Evolutionary conservation across 441 rosid species (phyloP).

Genomic region (Theobroma grandiflorum): DNA sequence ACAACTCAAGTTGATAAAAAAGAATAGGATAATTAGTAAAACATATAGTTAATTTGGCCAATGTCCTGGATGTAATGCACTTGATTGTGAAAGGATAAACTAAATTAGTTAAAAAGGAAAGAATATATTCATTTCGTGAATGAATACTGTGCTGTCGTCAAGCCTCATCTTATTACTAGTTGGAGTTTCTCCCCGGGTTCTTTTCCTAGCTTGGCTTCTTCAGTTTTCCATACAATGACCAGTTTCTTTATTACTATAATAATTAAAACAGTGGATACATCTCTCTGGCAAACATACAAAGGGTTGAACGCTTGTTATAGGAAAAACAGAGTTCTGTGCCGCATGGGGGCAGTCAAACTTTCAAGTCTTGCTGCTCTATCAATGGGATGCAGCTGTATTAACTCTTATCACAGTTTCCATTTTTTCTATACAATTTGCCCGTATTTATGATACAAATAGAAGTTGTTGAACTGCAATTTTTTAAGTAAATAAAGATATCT

Average conservation of each 20-base stretch:
- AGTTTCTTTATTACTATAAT: background rate
- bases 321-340: background rate
- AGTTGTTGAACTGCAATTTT: slow-evolving; percentile 18
- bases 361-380: background rate
- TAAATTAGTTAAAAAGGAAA: background rate
- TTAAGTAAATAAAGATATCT: background rate
- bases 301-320: background rate
- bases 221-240: background rate
- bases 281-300: slow-evolving; percentile 1
- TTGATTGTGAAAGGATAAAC: background rate
- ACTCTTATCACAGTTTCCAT: background rate
- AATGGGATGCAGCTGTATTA: slow-evolving; percentile 9
- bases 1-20: background rate
- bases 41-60: background rate
- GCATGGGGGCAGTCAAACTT: background rate
- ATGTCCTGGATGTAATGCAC: background rate
- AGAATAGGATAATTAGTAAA: background rate
- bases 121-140: background rate
- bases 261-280: background rate
- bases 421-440: background rate
- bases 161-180: background rate
- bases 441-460: background rate
- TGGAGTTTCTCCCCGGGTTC: background rate
- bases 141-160: background rate
- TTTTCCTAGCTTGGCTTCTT: background rate